phyloP scores from a whole-genome alignment of 1,139 yeast species.

The Pichia kudriavzevii region DNA sequence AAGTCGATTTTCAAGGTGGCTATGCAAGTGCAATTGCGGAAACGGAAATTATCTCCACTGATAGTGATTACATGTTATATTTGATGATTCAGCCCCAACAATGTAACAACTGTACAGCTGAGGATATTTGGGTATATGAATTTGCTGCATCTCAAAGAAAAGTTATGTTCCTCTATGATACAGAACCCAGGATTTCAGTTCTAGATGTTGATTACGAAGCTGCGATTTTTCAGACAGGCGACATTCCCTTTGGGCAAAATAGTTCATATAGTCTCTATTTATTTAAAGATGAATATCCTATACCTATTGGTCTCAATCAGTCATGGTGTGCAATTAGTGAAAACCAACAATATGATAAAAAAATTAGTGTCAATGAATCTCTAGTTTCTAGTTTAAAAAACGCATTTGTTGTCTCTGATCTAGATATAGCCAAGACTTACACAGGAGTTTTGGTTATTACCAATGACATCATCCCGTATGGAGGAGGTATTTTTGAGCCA shows the following conservation, averaged over 20 bases:
- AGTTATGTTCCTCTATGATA: constrained; percentile 66
- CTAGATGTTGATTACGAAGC: constrained; percentile 70
- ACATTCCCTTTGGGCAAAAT: constrained; percentile 8
- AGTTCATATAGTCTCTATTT: constrained; percentile 37
- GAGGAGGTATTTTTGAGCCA: constrained; percentile 61
- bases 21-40: constrained; percentile 51
- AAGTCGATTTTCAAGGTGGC: constrained; percentile 37
- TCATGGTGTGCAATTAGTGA: constrained; percentile 71
- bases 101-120: constrained; percentile 29
- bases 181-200: constrained; percentile 47
- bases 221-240: constrained; percentile 43
- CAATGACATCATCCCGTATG: constrained; percentile 33
- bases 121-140: constrained; percentile 50
- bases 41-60: constrained; percentile 23
- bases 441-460: constrained; percentile 59
- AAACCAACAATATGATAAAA: constrained; percentile 13
- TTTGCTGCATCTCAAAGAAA: constrained; percentile 63
- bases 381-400: constrained; percentile 7
- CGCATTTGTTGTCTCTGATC: constrained; percentile 37
- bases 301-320: constrained; percentile 38
- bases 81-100: constrained; percentile 41
- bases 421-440: constrained; percentile 58
- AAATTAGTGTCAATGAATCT: constrained; percentile 29
- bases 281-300: constrained; percentile 36
- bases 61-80: constrained; percentile 32